Evolutionary conservation across 805 yeast genomes (phyloP), one percentile per base, ranked within the genome.

Genomic region (Schwanniomyces pseudopolymorphus): DNA sequence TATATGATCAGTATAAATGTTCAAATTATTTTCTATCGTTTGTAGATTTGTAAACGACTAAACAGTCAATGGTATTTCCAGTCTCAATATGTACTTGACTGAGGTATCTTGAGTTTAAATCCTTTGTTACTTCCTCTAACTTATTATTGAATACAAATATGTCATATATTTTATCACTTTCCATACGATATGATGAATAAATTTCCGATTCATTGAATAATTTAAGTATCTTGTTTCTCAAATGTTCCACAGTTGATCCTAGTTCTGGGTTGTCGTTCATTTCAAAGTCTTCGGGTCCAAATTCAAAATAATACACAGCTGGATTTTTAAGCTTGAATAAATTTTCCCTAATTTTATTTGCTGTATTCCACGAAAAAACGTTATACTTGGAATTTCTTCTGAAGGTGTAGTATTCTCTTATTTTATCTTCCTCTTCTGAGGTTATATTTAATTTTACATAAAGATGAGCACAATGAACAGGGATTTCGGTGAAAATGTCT

Each of bases 211-310:
- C 80, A 47, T 75, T 72, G 54, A 85, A 78, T 50, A 87, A 70
- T 35, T 73, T 66, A 28, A 83, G 75, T 2, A 84, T 65, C 58
- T 82, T 85, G 1, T 63, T 53, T 50, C 89, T 76, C 45, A 89
- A 71, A 51, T 84, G 81, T 14, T 71, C 76, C 27, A 91, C 72
- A 16, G 84, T 79, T 8, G 91, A 81, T 0, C 96, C 96, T 45
- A 73, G 76, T 48, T 81, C 91, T 4, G 83, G 85, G 46, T 87
- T 63, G 5, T 66, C 79, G 50, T 78, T 78, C 53, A 66, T 61
- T 49, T 80, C 81, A 59, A 81, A 87, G 56, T 88, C 96, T 54
- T 85, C 91, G 0, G 95, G 94, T 25, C 87, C 80, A 63, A 88
- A 88, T 59, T 87, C 95, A 53, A 86, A 75, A 61, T 86, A 87